Evolutionary conservation across 768 basidiomycete species (phyloP).

Genomic region (Peribolospora baueri): DNA sequence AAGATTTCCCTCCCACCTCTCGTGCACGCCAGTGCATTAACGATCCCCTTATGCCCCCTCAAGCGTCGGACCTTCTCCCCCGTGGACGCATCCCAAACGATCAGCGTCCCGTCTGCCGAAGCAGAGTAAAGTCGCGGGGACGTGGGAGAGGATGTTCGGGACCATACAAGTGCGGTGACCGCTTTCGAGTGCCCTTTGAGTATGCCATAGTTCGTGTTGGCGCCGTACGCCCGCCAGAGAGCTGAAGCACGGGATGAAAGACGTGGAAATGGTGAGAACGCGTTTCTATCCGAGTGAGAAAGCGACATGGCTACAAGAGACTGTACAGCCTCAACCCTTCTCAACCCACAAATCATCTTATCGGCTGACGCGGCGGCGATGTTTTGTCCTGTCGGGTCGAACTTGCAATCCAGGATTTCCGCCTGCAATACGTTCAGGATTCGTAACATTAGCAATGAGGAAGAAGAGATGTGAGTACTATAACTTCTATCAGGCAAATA

Average conservation of each 20-base stretch:
- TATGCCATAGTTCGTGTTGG: slow-evolving; percentile 77
- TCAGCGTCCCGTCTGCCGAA: slow-evolving; percentile 66
- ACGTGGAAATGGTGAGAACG: background rate
- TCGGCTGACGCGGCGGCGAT: slow-evolving; percentile 83
- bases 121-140: slow-evolving; percentile 39
- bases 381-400: slow-evolving; percentile 80
- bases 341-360: slow-evolving; percentile 58
- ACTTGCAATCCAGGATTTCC: slow-evolving; percentile 76
- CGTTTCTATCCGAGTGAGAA: too few species aligned
- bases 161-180: slow-evolving; percentile 45
- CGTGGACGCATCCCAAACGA: slow-evolving; percentile 51
- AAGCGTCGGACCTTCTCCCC: slow-evolving; percentile 60
- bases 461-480: background rate
- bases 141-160: slow-evolving; percentile 22
- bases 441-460: background rate
- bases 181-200: slow-evolving; percentile 69
- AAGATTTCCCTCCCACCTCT: slow-evolving; percentile 65
- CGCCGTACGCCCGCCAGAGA: slow-evolving; percentile 71
- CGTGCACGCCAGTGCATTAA: slow-evolving; percentile 70
- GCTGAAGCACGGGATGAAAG: slow-evolving; percentile 24
- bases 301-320: background rate
- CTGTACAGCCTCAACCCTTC: background rate
- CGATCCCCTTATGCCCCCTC: slow-evolving; percentile 68
- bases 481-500: background rate
- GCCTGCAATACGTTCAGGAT: slow-evolving; percentile 23